Percentiles rank a stretch among this genome's conserved stretches.
Conservation (phyloP, 2,329 filamentous ascomycete genomes). For the Cordyceps pruinosa region DNA sequence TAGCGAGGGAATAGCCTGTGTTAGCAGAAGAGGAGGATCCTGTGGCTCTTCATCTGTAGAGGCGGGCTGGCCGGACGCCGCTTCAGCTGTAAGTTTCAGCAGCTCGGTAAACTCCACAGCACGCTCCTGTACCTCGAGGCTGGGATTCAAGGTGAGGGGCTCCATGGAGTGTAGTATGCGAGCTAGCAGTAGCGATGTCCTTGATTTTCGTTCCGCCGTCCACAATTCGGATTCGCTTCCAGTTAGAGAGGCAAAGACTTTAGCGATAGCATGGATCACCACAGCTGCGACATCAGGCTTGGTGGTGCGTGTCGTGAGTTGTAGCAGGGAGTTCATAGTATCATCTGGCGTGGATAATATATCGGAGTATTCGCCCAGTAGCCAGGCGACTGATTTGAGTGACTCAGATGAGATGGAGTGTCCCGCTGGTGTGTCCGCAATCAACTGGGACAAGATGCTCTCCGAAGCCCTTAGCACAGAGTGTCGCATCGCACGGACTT, state of each 20-base stretch:
- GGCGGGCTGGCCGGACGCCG: constrained; percentile 59
- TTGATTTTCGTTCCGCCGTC: constrained; percentile 66
- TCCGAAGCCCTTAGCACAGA: constrained; percentile 82
- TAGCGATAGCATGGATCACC: constrained; percentile 77
- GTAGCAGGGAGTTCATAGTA: constrained; percentile 66
- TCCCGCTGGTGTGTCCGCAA: constrained; percentile 43
- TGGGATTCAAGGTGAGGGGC: constrained; percentile 70
- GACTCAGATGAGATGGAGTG: constrained; percentile 57
- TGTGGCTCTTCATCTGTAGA: constrained; percentile 46
- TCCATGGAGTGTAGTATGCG: constrained; percentile 79
- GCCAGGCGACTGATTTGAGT: constrained; percentile 72
- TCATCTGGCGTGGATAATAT: constrained; percentile 64
- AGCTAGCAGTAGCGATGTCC: constrained; percentile 69
- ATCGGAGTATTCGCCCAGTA: constrained; percentile 81
- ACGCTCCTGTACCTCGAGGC: constrained; percentile 88
- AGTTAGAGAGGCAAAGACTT: constrained; percentile 70
- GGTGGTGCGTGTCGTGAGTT: constrained; percentile 51
- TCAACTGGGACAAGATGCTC: constrained; percentile 57
- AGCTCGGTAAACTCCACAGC: constrained; percentile 89
- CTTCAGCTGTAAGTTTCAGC: constrained; percentile 79
- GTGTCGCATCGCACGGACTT: constrained; percentile 74
- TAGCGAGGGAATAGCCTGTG: constrained; percentile 81
- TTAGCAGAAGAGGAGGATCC: constrained; percentile 76
- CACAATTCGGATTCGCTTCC: constrained; percentile 59
- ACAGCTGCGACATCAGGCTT: constrained; percentile 64